Conservation (phyloP, 2,329 filamentous ascomycete species). For the Aureobasidium sp. region DNA sequence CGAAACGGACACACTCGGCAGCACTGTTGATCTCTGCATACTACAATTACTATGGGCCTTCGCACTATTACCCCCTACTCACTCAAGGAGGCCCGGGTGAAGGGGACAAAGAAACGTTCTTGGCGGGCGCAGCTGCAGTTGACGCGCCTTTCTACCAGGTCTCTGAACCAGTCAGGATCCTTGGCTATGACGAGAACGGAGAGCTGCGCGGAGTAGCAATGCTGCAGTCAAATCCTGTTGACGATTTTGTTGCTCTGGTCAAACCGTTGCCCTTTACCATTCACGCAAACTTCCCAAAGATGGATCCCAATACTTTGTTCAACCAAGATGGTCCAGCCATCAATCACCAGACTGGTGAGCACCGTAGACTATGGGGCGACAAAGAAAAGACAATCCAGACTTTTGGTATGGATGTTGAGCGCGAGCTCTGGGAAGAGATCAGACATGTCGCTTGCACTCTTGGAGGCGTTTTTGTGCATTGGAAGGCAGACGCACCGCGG, state of each 20-base stretch:
- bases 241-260: constrained; percentile 13
- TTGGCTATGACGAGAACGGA: constrained; percentile 15
- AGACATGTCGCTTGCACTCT: constrained; percentile 21
- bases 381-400: constrained; percentile 19
- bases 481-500: constrained; percentile 14
- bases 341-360: constrained; percentile 17
- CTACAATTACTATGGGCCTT: constrained; percentile 43
- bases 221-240: constrained; percentile 19
- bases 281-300: constrained; percentile 27
- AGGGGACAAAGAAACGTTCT: constrained; percentile 47
- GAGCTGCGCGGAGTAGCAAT: constrained; percentile 17
- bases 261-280: constrained; percentile 21
- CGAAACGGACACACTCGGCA: constrained; percentile 36
- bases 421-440: constrained; percentile 21
- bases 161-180: constrained; percentile 17
- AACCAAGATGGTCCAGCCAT: constrained; percentile 20
- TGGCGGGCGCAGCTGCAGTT: constrained; percentile 37
- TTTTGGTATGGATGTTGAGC: constrained; percentile 25
- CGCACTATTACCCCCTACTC: constrained; percentile 40
- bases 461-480: constrained; percentile 19
- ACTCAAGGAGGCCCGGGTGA: constrained; percentile 42
- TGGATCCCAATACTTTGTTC: constrained; percentile 27
- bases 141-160: constrained; percentile 38
- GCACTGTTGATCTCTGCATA: constrained; percentile 41
- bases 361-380: constrained; percentile 21